A percentile compares a stretch with the other conserved stretches of the same genome.
Conservation (phyloP, 495 filamentous ascomycete species). For the Annulohypoxylon maeteangense region DNA sequence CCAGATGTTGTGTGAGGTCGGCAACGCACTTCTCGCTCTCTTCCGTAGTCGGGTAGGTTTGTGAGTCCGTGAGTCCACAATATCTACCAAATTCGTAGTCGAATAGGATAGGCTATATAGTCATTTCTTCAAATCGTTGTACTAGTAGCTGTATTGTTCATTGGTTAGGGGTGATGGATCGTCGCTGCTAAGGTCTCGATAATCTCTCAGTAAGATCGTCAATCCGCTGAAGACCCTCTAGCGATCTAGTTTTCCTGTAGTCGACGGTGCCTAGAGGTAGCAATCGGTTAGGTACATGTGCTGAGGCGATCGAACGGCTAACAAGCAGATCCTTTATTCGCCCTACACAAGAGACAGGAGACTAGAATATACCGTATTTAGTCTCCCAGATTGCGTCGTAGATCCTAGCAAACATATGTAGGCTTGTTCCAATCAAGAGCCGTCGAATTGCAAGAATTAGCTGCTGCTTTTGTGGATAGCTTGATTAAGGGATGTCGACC, state of each 20-base stretch:
- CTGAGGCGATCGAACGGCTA: slow-evolving; percentile 1
- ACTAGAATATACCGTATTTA: slow-evolving; percentile 4
- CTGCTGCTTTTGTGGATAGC: slow-evolving; percentile 25
- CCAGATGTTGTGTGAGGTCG: slow-evolving; percentile 35
- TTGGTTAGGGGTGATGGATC: slow-evolving; percentile 4
- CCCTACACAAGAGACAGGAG: slow-evolving; percentile 7
- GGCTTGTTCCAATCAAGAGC: slow-evolving; percentile 7
- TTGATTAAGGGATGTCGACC: background rate
- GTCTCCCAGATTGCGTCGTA: slow-evolving; percentile 7
- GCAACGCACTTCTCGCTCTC: slow-evolving; percentile 35
- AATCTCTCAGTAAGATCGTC: background rate
- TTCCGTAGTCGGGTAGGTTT: slow-evolving; percentile 16
- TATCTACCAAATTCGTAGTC: slow-evolving; percentile 2
- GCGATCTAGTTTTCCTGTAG: background rate
- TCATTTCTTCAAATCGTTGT: background rate
- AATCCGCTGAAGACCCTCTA: slow-evolving; percentile 1
- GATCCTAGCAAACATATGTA: slow-evolving; percentile 35
- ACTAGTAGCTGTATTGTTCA: background rate
- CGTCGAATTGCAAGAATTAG: slow-evolving; percentile 5
- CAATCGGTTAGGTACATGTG: slow-evolving; percentile 6
- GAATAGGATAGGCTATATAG: slow-evolving; percentile 1
- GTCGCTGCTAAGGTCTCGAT: background rate
- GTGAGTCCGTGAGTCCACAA: slow-evolving; percentile 4
- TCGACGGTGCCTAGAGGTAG: background rate
- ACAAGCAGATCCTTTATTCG: slow-evolving; percentile 5